These are phyloP conservation scores for Gremmenia infestans DNA, from an alignment of 2,329 filamentous ascomycete species.

Conservation along the genomic window DNA sequence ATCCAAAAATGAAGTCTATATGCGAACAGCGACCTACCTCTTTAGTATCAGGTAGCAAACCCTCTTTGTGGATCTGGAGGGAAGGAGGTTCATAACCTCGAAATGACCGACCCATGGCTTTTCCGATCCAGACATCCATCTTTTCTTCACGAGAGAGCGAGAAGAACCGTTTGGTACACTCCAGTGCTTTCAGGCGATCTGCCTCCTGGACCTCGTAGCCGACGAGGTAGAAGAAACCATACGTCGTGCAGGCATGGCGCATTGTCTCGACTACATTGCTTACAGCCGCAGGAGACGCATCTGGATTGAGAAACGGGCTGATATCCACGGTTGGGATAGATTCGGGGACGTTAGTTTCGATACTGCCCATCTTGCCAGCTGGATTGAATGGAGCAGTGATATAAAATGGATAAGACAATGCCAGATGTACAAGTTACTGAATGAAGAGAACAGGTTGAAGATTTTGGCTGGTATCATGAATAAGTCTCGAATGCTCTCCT, in stretches of 20 bases:
- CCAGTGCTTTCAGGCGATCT: slow-evolving; percentile 9
- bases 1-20: neutral
- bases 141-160: slow-evolving; percentile 20
- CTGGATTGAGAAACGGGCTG: slow-evolving; percentile 20
- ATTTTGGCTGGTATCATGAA: too few species aligned
- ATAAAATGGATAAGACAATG: neutral
- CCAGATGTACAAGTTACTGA: too few species aligned
- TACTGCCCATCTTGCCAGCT: neutral
- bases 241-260: slow-evolving; percentile 24
- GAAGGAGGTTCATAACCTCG: slow-evolving; percentile 37
- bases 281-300: slow-evolving; percentile 15
- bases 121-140: slow-evolving; percentile 33
- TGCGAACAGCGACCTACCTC: slow-evolving; percentile 16
- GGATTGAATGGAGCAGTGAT: neutral
- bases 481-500: too few species aligned
- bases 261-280: slow-evolving; percentile 25
- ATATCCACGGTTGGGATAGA: slow-evolving; percentile 30
- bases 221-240: slow-evolving; percentile 39
- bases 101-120: slow-evolving; percentile 28
- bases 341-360: slow-evolving; percentile 1
- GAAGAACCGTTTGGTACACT: slow-evolving; percentile 3
- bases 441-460: too few species aligned
- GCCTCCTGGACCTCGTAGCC: slow-evolving; percentile 34
- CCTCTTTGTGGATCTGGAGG: slow-evolving; percentile 4
- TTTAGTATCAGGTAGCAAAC: slow-evolving; percentile 40